phyloP scores from a whole-genome alignment of 768 basidiomycete genomes.

The Lyophyllum semitale region DNA sequence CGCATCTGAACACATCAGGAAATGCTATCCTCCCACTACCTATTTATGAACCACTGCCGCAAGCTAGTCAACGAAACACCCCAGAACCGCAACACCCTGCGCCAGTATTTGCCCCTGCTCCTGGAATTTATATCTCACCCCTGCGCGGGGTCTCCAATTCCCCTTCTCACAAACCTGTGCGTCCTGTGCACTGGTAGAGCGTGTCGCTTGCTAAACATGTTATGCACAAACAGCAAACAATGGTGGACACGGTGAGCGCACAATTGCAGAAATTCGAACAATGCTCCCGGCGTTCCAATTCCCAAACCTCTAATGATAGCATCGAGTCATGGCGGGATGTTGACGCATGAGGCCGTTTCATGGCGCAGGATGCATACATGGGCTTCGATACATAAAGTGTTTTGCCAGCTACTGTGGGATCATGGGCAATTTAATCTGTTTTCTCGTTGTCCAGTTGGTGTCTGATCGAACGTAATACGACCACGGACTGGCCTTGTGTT shows the following conservation, averaged over 20 bases:
- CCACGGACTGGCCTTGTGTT: no score
- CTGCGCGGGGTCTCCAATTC: conserved; percentile 18
- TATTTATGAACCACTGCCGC: background rate
- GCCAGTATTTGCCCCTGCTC: conserved; percentile 34
- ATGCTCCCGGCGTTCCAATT: background rate
- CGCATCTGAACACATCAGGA: conserved; percentile 12
- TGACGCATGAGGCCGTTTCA: conserved; percentile 16
- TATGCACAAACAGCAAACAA: background rate
- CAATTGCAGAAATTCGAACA: background rate
- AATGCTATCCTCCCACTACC: background rate
- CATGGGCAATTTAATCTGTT: no score
- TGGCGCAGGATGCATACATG: background rate
- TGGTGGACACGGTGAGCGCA: background rate
- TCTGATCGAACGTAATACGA: no score
- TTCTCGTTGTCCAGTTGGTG: no score
- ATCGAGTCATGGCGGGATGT: conserved; percentile 39
- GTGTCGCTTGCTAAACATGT: background rate
- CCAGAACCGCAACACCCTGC: conserved; percentile 12
- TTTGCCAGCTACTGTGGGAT: no score
- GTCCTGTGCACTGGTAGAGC: background rate
- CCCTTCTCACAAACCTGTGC: background rate
- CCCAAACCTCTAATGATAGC: conserved; percentile 34
- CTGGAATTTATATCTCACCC: conserved; percentile 39
- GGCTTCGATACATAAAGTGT: background rate
- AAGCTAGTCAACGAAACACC: background rate